Evolutionary conservation across 1,139 yeast species (phyloP).

Genomic region (Yamadazyma sp.): DNA sequence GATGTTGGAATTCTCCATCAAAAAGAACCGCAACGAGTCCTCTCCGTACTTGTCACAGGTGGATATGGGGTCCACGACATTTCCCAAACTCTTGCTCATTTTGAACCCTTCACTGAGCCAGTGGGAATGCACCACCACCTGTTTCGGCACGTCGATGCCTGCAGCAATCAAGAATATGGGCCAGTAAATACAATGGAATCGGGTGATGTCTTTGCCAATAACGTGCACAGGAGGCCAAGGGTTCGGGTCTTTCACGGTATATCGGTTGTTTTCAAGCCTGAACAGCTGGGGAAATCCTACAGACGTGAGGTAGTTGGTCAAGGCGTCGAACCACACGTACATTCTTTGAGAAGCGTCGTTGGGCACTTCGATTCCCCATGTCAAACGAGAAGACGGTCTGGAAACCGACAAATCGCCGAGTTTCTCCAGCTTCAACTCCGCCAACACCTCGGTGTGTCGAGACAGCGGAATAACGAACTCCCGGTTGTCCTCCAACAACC

Average conservation of each 20-base stretch:
- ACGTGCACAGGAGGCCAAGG: slow-evolving; percentile 74
- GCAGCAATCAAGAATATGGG: slow-evolving; percentile 91
- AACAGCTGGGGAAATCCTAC: slow-evolving; percentile 54
- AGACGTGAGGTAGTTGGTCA: slow-evolving; percentile 79
- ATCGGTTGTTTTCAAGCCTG: slow-evolving; percentile 3
- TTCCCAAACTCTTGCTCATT: slow-evolving; percentile 92
- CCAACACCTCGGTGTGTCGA: slow-evolving; percentile 55
- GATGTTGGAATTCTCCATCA: slow-evolving; percentile 73
- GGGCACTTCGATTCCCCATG: slow-evolving; percentile 94
- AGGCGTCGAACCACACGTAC: slow-evolving; percentile 97
- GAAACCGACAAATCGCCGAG: slow-evolving; percentile 79
- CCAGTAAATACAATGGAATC: slow-evolving; percentile 93
- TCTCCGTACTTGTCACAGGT: slow-evolving; percentile 61
- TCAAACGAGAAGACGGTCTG: slow-evolving; percentile 71
- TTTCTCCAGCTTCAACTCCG: slow-evolving; percentile 50
- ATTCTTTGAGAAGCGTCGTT: slow-evolving; percentile 73
- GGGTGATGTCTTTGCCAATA: slow-evolving; percentile 86
- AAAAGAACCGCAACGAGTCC: slow-evolving; percentile 74
- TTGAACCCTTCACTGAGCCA: slow-evolving; percentile 90
- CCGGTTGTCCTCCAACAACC: slow-evolving; percentile 47
- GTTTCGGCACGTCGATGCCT: slow-evolving; percentile 63
- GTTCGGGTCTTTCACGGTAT: slow-evolving; percentile 6
- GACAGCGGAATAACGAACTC: slow-evolving; percentile 64
- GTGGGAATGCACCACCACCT: slow-evolving; percentile 87
- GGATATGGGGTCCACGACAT: slow-evolving; percentile 89